phyloP scores from a whole-genome alignment of 768 basidiomycete species.

The Amanita brunnescens region DNA sequence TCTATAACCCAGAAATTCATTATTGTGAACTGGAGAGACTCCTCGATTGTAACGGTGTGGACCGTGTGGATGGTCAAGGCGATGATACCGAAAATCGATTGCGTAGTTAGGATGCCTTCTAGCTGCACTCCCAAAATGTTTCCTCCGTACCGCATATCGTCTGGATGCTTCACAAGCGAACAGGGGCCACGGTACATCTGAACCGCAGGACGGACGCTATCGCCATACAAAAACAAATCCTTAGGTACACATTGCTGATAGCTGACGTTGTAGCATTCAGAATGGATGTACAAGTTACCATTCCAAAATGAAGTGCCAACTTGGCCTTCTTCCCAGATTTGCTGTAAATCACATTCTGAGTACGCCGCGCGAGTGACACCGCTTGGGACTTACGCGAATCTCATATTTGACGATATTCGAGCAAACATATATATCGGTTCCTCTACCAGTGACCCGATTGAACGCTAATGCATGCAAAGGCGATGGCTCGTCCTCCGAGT shows the following conservation, averaged over 20 bases:
- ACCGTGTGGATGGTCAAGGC: conserved; percentile 1
- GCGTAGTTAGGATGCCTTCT: conserved; percentile 3
- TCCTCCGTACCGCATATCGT: background rate
- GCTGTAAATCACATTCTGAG: conserved; percentile 2
- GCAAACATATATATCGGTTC: conserved; percentile 11
- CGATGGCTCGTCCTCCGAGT: background rate
- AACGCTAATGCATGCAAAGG: conserved; percentile 14
- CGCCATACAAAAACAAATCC: background rate
- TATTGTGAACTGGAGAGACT: background rate
- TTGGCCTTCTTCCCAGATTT: conserved; percentile 8
- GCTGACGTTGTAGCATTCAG: background rate
- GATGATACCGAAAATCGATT: background rate
- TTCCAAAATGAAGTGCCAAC: conserved; percentile 16
- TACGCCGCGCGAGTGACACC: background rate
- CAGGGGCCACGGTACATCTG: background rate
- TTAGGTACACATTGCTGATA: conserved; percentile 5
- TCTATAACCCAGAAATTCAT: conserved; percentile 6
- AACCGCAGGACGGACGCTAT: background rate
- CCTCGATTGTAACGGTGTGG: background rate
- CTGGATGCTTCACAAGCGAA: background rate
- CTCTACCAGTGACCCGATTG: conserved; percentile 12
- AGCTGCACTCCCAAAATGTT: background rate
- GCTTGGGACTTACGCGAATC: background rate
- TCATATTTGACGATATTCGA: background rate
- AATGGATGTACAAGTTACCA: conserved; percentile 6